These are phyloP conservation scores for Syncephalis fuscata DNA, from an alignment of 371 early-diverging fungal species.

Conservation along the genomic window DNA sequence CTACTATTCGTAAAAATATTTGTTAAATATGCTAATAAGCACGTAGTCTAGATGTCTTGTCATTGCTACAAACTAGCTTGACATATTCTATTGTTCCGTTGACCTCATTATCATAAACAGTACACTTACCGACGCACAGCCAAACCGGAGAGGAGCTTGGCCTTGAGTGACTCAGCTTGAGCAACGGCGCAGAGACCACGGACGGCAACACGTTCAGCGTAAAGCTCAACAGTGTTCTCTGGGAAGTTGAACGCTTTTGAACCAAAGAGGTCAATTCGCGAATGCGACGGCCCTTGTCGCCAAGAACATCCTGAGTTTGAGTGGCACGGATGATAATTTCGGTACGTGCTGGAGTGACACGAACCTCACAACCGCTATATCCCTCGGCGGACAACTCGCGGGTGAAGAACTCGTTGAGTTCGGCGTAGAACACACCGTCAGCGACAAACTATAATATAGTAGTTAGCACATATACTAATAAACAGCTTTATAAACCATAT, in stretches of 20 bases:
- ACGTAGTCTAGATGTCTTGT: too few relatives aligned
- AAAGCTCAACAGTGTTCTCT: constrained; percentile 94
- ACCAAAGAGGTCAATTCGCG: constrained; percentile 96
- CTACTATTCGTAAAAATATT: too few relatives aligned
- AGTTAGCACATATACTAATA: too few relatives aligned
- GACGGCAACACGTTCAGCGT: constrained; percentile 96
- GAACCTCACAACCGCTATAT: constrained; percentile 97
- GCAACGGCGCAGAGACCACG: constrained; percentile 98
- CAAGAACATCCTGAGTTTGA: constrained; percentile 96
- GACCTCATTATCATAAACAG: too few relatives aligned
- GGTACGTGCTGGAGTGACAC: constrained; percentile 95
- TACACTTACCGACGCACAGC: constrained; percentile 70
- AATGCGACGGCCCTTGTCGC: constrained; percentile 97
- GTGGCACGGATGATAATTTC: constrained; percentile 99
- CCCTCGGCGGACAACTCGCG: constrained; percentile 80
- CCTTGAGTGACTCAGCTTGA: constrained; percentile 97
- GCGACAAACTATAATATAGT: constrained; percentile 97
- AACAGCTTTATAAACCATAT: too few relatives aligned
- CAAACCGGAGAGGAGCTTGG: constrained; percentile 93
- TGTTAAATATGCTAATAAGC: too few relatives aligned
- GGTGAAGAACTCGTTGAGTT: constrained; percentile 97
- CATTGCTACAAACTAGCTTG: too few relatives aligned
- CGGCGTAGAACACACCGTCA: constrained; percentile 99
- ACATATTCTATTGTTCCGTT: too few relatives aligned
- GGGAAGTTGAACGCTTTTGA: constrained; percentile 98